A percentile compares a stretch with the other conserved stretches of the same genome.
These are phyloP conservation scores for Pseudocercospora fijiensis DNA, from an alignment of 2,329 filamentous ascomycete species.

Conservation along the genomic window DNA sequence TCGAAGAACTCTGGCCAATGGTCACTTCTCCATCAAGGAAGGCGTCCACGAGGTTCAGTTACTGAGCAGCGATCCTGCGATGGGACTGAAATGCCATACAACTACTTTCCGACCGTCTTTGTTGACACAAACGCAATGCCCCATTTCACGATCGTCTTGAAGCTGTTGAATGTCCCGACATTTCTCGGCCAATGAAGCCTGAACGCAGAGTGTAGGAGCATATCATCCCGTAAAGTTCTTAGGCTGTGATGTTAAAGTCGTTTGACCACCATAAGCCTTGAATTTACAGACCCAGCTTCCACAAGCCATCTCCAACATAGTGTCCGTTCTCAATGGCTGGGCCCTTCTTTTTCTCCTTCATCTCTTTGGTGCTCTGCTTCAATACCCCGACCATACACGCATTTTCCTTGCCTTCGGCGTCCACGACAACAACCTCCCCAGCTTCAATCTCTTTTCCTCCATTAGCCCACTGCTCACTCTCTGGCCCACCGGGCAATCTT, in stretches of 20 bases:
- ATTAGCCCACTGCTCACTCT: constrained; percentile 47
- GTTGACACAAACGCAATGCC: neutral
- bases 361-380: constrained; percentile 82
- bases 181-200: neutral
- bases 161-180: neutral
- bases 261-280: neutral
- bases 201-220: neutral
- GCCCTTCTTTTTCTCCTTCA: constrained; percentile 91
- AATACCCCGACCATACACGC: constrained; percentile 84
- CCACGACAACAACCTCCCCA: constrained; percentile 82
- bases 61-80: neutral
- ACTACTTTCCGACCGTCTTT: neutral
- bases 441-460: constrained; percentile 68
- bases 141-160: neutral
- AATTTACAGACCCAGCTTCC: constrained; percentile 63
- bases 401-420: constrained; percentile 90
- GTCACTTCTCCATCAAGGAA: neutral
- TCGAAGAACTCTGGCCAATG: neutral
- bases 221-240: neutral
- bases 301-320: constrained; percentile 90
- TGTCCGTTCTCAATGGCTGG: constrained; percentile 92
- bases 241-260: neutral
- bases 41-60: neutral
- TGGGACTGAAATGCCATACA: neutral
- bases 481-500: constrained; percentile 61